These are phyloP conservation scores for Pecoramyces ruminantium DNA, from an alignment of 192 early-diverging fungal genomes.

Conservation along the genomic window DNA sequence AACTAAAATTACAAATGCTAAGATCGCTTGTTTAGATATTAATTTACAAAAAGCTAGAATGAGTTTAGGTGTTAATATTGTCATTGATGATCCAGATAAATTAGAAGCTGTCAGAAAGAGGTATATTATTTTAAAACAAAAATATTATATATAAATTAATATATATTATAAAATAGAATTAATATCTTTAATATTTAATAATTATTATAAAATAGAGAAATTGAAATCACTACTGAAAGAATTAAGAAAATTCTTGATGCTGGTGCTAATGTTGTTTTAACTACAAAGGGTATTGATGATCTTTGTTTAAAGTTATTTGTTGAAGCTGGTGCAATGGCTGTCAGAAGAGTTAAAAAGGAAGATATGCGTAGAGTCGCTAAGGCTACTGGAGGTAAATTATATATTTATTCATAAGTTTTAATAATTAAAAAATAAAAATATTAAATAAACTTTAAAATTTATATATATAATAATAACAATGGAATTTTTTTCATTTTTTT, in stretches of 20 bases:
- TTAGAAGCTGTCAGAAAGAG: constrained; percentile 87
- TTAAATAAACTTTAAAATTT: too few relatives aligned
- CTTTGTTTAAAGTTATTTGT: constrained; percentile 96
- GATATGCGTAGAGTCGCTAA: constrained; percentile 94
- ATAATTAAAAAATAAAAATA: too few relatives aligned
- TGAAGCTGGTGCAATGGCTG: constrained; percentile 93
- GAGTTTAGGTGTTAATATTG: constrained; percentile 94
- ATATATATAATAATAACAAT: too few relatives aligned
- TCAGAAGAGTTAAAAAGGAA: constrained; percentile 90
- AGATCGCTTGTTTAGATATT: constrained; percentile 96
- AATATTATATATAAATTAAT: too few relatives aligned
- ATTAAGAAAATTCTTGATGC: constrained; percentile 87
- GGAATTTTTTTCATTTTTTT: too few relatives aligned
- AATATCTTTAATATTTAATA: too few relatives aligned
- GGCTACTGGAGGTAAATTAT: constrained; percentile 65
- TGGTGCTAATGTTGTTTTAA: constrained; percentile 92
- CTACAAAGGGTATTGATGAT: constrained; percentile 98
- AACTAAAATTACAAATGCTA: constrained; percentile 67
- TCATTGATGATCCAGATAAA: constrained; percentile 94
- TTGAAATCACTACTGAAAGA: constrained; percentile 88
- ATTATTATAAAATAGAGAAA: too few relatives aligned
- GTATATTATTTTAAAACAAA: too few relatives aligned
- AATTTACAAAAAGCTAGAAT: constrained; percentile 96
- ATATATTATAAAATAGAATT: too few relatives aligned
- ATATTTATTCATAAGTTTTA: not conserved